Evolutionary conservation across 306 rosid species (phyloP).

Genomic region (Quercus gilva): DNA sequence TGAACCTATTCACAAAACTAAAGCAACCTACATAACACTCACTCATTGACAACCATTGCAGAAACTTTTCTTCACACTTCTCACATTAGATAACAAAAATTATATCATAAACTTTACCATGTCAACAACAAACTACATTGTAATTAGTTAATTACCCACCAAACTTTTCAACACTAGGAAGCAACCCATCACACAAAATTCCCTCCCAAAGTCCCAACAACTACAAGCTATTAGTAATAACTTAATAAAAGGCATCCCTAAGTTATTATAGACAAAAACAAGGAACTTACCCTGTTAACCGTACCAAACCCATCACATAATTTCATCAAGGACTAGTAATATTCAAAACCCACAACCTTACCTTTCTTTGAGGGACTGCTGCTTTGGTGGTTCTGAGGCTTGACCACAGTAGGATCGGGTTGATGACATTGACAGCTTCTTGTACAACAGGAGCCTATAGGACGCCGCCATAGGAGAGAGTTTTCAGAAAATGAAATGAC

Average conservation of each 20-base stretch:
- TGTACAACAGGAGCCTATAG: too few species aligned
- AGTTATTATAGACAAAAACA: neutral
- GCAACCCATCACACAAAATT: neutral
- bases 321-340: too few species aligned
- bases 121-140: neutral
- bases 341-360: neutral
- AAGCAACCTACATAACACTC: too few species aligned
- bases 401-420: too few species aligned
- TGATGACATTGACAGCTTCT: too few species aligned
- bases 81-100: neutral
- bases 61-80: neutral
- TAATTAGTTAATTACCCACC: too few species aligned
- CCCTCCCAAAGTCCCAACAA: neutral
- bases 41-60: neutral
- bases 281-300: neutral
- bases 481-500: too few species aligned
- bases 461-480: too few species aligned
- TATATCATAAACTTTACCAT: neutral
- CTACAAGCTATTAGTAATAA: neutral
- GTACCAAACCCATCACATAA: constrained; percentile 7
- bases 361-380: too few species aligned
- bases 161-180: too few species aligned
- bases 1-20: neutral
- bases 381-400: too few species aligned
- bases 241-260: neutral